Evolutionary conservation across 179 eudicot species (phyloP).

Genomic region (Silene vulgaris): DNA sequence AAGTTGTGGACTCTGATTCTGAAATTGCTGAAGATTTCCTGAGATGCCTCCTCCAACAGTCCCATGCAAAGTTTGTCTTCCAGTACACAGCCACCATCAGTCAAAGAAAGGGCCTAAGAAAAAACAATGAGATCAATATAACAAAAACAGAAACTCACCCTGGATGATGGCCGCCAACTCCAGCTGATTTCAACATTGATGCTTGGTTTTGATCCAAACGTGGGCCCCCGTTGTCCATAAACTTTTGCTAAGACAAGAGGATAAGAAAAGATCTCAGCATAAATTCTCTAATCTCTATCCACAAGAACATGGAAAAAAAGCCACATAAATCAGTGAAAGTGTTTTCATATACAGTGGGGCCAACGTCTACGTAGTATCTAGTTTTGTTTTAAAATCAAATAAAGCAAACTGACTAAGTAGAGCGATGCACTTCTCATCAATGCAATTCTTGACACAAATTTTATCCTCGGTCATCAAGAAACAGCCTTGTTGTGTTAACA

Average conservation of each 20-base stretch:
- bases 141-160: conserved; percentile 30
- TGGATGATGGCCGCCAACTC: conserved; percentile 42
- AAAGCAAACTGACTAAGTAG: background rate
- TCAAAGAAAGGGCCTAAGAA: conserved; percentile 1
- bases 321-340: background rate
- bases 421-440: background rate
- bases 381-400: background rate
- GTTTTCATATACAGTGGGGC: background rate
- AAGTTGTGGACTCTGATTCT: conserved; percentile 39
- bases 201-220: conserved; percentile 38
- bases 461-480: background rate
- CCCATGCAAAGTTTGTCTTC: conserved; percentile 41
- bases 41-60: conserved; percentile 39
- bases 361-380: background rate
- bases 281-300: background rate
- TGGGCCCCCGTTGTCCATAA: conserved; percentile 40
- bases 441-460: background rate
- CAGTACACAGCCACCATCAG: conserved; percentile 14
- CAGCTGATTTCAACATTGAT: conserved; percentile 33
- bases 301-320: background rate
- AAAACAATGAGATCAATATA: conserved; percentile 14
- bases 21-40: conserved; percentile 41
- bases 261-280: conserved; percentile 6
- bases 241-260: conserved; percentile 31
- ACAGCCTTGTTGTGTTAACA: background rate